Evolutionary conservation across 345 rosid genomes (phyloP).

Genomic region (Populus deltoides): DNA sequence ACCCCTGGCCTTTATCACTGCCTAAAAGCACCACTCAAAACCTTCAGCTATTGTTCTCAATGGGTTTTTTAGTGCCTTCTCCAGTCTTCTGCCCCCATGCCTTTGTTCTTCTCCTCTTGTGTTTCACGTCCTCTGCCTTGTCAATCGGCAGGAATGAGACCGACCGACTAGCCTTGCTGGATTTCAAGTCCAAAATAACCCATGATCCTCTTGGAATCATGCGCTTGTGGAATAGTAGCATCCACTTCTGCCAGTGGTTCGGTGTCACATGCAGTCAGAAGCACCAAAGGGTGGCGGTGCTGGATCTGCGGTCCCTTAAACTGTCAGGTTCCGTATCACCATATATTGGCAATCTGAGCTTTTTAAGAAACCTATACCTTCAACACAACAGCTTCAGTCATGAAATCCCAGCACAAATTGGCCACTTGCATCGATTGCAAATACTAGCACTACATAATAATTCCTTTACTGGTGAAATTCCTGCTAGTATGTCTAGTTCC

Average conservation of each 20-base stretch:
- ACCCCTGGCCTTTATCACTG: too few species aligned
- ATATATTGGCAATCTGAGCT: conserved; percentile 4
- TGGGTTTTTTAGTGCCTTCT: too few species aligned
- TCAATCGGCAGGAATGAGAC: background rate
- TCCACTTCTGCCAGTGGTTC: conserved; percentile 3
- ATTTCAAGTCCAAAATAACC: background rate
- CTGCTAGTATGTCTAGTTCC: conserved; percentile 9
- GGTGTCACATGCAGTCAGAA: conserved; percentile 4
- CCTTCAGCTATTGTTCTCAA: too few species aligned
- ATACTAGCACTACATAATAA: conserved; percentile 2
- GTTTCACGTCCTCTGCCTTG: background rate
- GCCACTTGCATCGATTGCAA: conserved; percentile 4
- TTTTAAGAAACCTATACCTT: background rate
- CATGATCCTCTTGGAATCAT: background rate
- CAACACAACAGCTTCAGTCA: background rate
- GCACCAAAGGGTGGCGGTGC: conserved; percentile 3
- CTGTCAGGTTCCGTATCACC: conserved; percentile 6
- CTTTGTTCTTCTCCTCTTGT: background rate
- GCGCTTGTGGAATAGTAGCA: conserved; percentile 2
- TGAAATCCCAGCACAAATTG: conserved; percentile 16
- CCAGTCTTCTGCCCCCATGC: background rate
- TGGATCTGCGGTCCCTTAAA: background rate
- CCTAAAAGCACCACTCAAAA: too few species aligned
- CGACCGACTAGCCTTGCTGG: conserved; percentile 7
- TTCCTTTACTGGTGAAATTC: background rate